Evolutionary conservation across 1,284 basidiomycete species (phyloP), one percentile per base, ranked within the genome.

Genomic region (Malassezia caprae): DNA sequence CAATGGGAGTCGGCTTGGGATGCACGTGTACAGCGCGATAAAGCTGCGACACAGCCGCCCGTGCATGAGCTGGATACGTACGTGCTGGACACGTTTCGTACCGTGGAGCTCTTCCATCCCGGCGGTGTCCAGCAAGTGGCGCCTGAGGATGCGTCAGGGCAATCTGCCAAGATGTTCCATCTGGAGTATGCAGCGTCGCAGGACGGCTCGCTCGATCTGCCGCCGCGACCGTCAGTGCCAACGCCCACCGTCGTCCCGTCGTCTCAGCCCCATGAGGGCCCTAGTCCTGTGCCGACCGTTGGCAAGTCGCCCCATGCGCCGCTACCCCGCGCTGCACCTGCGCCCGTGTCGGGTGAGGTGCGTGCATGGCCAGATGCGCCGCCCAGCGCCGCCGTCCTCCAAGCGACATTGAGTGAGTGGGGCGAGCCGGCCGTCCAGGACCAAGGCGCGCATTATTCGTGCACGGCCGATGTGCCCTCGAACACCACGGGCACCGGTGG

Each of bases 1-100:
- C 54, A 48, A 11, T 23, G 34, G 17, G 13, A 26, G 4, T 32
- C 40, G 6, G 23, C 26, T 8, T 45, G 50, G 28, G 48, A 44
- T 4, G 48, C 23, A 23, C 48, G 54, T 17, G 44, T 51, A 10
- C n/a, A 39, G 24, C 41, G 48, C 15, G 40, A 31, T 23, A 28
- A 26, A 8, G 31, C 48, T 7, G 10, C 19, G 1, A 7, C 26
- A 17, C 24, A 28, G 26, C 19, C 15, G 2, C n/a, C 27, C 6
- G 4, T 27, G 8, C 43, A 28, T 17, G 32, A 32, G 15, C 80
- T 79, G 77, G 80, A 82, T 73, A 76, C 77, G 75, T 86, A 82
- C 80, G 82, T 88, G 40, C 86, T 89, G 84, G 86, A 87, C 1
- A 83, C 86, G 0, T 93, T 91, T 64, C 85, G 90, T 70, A 90